phyloP scores from a whole-genome alignment of 768 basidiomycete genomes.

The Cubamyces lactineus region DNA sequence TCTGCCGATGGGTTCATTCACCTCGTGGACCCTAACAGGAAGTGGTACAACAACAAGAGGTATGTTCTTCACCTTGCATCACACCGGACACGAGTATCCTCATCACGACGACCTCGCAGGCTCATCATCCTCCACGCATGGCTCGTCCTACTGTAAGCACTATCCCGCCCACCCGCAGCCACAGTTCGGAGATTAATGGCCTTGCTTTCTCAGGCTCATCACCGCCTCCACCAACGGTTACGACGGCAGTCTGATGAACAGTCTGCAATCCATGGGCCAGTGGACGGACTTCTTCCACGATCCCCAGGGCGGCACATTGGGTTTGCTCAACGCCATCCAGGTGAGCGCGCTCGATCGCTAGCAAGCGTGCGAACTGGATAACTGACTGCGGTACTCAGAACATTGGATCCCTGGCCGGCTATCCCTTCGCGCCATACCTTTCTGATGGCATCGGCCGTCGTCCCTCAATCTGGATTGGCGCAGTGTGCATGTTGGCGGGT shows the following conservation, averaged over 20 bases:
- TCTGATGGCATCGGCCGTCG: conserved; percentile 76
- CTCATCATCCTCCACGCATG: conserved; percentile 67
- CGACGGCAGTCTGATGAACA: conserved; percentile 82
- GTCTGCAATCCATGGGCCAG: conserved; percentile 66
- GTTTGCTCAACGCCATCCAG: conserved; percentile 76
- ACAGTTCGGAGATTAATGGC: conserved; percentile 3
- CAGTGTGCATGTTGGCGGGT: conserved; percentile 69
- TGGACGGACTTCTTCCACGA: conserved; percentile 63
- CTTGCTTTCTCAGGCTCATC: conserved; percentile 52
- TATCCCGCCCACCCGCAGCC: background rate
- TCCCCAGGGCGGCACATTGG: conserved; percentile 60
- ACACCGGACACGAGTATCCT: background rate
- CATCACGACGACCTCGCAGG: conserved; percentile 35
- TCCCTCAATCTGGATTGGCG: conserved; percentile 66
- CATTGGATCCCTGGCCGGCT: conserved; percentile 68
- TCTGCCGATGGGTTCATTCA: conserved; percentile 47
- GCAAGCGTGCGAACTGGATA: background rate
- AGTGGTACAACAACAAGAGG: conserved; percentile 81
- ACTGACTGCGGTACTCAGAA: conserved; percentile 48
- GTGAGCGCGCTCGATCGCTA: conserved; percentile 35
- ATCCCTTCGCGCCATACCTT: conserved; percentile 71
- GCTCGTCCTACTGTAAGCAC: conserved; percentile 65
- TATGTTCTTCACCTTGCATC: conserved; percentile 32
- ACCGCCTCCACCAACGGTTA: conserved; percentile 79
- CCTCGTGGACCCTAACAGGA: conserved; percentile 65